Percentiles rank a stretch among this genome's conserved stretches.
Conservation (phyloP, 164 flowering plant species). For the Taxillus chinensis region DNA sequence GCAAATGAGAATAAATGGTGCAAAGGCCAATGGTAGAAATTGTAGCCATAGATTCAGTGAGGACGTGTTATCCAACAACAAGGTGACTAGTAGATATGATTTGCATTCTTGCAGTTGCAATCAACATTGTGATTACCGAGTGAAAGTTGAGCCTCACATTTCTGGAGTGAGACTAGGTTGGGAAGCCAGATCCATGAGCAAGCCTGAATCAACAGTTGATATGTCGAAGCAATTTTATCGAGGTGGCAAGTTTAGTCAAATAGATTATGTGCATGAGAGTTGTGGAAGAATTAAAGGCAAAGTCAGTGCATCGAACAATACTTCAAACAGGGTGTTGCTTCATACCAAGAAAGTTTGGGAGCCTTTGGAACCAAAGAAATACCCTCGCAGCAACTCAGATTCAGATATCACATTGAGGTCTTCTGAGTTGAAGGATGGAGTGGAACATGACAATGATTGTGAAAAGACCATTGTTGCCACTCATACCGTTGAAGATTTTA, state of each 20-base stretch:
- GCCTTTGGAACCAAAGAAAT: slow-evolving; percentile 61
- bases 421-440: slow-evolving; percentile 29
- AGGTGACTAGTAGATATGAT: slow-evolving; percentile 48
- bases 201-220: slow-evolving; percentile 44
- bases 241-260: slow-evolving; percentile 36
- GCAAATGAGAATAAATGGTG: slow-evolving; percentile 33
- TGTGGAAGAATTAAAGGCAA: slow-evolving; percentile 47
- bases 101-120: slow-evolving; percentile 55
- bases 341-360: slow-evolving; percentile 80
- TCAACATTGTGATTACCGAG: slow-evolving; percentile 35
- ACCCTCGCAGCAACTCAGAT: slow-evolving; percentile 56
- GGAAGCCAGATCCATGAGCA: slow-evolving; percentile 34
- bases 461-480: slow-evolving; percentile 15
- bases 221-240: slow-evolving; percentile 41
- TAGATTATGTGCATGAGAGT: slow-evolving; percentile 33
- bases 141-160: slow-evolving; percentile 17
- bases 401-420: slow-evolving; percentile 45
- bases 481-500: slow-evolving; percentile 12
- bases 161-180: slow-evolving; percentile 14
- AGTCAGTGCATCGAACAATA: slow-evolving; percentile 22
- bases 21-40: slow-evolving; percentile 36
- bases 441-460: slow-evolving; percentile 11
- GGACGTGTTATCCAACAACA: slow-evolving; percentile 37
- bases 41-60: slow-evolving; percentile 39
- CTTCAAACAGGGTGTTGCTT: slow-evolving; percentile 28